Evolutionary conservation across 2,329 filamentous ascomycete species (phyloP).

Genomic region (Trichoderma afroharzianum): DNA sequence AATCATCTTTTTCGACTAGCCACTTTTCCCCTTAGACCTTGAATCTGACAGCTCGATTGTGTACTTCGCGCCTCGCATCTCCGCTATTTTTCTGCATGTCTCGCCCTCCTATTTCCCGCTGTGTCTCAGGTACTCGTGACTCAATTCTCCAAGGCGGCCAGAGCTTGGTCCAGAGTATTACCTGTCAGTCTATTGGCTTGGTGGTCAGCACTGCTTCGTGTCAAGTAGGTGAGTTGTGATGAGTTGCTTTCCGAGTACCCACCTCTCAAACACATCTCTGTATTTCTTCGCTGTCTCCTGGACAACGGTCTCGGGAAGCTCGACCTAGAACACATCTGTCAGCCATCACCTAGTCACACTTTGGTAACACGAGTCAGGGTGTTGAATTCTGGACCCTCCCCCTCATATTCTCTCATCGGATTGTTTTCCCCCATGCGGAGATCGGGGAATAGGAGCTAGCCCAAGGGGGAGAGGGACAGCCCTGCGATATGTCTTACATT

Average conservation of each 20-base stretch:
- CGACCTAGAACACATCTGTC: neutral
- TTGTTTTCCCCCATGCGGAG: neutral
- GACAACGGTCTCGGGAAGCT: slow-evolving; percentile 62
- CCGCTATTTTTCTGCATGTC: neutral
- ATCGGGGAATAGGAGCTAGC: neutral
- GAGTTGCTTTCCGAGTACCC: neutral
- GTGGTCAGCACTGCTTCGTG: neutral
- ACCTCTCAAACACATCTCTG: slow-evolving; percentile 59
- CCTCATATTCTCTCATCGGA: neutral
- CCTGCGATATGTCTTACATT: slow-evolving; percentile 32
- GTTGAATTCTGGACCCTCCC: neutral
- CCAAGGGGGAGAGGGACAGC: neutral
- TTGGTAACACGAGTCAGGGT: neutral
- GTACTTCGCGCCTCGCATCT: neutral
- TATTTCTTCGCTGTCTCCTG: slow-evolving; percentile 69
- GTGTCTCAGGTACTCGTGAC: neutral
- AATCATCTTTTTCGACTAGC: neutral
- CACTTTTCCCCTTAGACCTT: neutral
- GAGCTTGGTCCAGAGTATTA: slow-evolving; percentile 18
- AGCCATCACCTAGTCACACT: neutral
- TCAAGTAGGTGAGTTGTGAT: neutral
- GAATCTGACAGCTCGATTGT: neutral
- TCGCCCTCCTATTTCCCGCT: neutral
- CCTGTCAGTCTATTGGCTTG: slow-evolving; percentile 16
- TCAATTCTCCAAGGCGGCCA: slow-evolving; percentile 17